A percentile compares a stretch with the other conserved stretches of the same genome.
Conservation (phyloP, 768 basidiomycete species). For the Crepidotus variabilis region DNA sequence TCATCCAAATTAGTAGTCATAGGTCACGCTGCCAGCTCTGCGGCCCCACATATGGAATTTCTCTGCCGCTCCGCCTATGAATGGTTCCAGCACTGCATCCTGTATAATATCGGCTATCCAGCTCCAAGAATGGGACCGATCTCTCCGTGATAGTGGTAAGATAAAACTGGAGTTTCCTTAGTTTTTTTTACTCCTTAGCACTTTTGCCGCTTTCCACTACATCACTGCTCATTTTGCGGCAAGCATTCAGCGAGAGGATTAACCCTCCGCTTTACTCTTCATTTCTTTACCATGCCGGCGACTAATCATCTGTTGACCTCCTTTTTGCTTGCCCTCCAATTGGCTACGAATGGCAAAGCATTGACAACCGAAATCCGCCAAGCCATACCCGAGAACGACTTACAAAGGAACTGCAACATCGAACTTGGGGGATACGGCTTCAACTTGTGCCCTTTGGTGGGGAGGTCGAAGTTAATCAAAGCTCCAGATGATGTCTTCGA, state of each 20-base stretch:
- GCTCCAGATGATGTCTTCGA: neutral
- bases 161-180: neutral
- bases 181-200: neutral
- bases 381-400: slow-evolving; percentile 9
- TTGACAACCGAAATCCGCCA: neutral
- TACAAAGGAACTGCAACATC: slow-evolving; percentile 17
- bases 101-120: neutral
- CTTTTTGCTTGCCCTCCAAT: neutral
- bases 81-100: neutral
- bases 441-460: slow-evolving; percentile 20
- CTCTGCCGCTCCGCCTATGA: neutral
- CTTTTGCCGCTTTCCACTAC: neutral
- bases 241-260: neutral
- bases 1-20: neutral
- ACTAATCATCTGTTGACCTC: neutral
- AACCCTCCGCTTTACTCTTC: neutral
- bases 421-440: slow-evolving; percentile 17
- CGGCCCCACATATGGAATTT: neutral
- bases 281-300: neutral
- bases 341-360: neutral
- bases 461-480: slow-evolving; percentile 6
- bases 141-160: neutral
- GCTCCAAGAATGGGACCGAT: neutral
- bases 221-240: neutral
- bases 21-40: neutral